Evolutionary conservation across 305 asterid species (phyloP).

Genomic region (Fraxinus velutina): DNA sequence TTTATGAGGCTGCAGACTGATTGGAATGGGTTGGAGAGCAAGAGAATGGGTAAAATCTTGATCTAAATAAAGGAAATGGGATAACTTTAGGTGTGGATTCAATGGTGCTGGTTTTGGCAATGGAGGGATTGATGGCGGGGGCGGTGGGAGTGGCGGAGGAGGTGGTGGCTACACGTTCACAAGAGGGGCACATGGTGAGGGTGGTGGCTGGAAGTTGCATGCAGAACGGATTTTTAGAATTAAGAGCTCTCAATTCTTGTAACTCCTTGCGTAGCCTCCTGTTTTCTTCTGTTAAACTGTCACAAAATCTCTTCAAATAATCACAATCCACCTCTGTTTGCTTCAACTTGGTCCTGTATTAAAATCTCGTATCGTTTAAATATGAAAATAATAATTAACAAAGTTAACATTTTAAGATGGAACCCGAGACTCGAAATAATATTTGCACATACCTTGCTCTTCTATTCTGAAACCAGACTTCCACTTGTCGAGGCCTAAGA

Average conservation of each 20-base stretch:
- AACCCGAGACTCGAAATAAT: neutral
- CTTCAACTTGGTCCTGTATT: constrained; percentile 59
- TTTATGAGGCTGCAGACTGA: constrained; percentile 57
- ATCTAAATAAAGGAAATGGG: constrained; percentile 46
- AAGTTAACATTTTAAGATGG: neutral
- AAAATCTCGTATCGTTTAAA: neutral
- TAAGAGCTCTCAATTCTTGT: constrained; percentile 61
- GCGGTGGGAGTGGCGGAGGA: constrained; percentile 2
- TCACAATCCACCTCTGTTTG: constrained; percentile 59
- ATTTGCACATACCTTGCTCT: constrained; percentile 47
- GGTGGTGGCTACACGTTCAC: constrained; percentile 63
- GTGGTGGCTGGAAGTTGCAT: constrained; percentile 84
- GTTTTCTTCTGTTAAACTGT: constrained; percentile 46
- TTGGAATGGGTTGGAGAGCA: constrained; percentile 38
- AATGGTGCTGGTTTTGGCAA: neutral
- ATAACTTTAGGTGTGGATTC: constrained; percentile 33
- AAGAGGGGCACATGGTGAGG: constrained; percentile 82
- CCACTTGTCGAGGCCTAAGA: constrained; percentile 62
- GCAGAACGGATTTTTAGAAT: constrained; percentile 63
- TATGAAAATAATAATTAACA: neutral
- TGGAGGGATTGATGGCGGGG: neutral
- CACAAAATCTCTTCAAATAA: constrained; percentile 49
- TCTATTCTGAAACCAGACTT: constrained; percentile 73
- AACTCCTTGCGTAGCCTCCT: constrained; percentile 47
- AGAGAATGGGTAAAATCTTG: constrained; percentile 54